These are phyloP conservation scores for Rachicladosporium sp. DNA, from an alignment of 2,329 filamentous ascomycete species.

Conservation along the genomic window DNA sequence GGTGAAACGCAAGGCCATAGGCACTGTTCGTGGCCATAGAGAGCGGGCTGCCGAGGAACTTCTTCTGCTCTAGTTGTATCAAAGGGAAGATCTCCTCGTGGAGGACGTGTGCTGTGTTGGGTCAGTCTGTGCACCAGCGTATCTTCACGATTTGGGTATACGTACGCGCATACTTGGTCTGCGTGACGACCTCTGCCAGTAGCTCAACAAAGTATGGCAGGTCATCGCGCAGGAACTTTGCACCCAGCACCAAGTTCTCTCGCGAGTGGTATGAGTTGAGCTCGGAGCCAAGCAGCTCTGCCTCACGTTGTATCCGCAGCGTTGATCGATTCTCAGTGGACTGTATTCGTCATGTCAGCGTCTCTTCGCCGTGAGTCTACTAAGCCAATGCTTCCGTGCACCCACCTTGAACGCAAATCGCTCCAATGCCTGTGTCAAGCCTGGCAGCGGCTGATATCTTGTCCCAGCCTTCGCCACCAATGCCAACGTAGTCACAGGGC, in stretches of 20 bases:
- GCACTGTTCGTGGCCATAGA: constrained; percentile 74
- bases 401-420: constrained; percentile 94
- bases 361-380: too few relatives aligned
- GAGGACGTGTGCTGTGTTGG: constrained; percentile 64
- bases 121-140: constrained; percentile 3
- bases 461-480: constrained; percentile 91
- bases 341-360: constrained; percentile 29
- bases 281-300: constrained; percentile 87
- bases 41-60: constrained; percentile 48
- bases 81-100: constrained; percentile 73
- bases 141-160: constrained; percentile 2
- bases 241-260: constrained; percentile 83
- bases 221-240: constrained; percentile 90
- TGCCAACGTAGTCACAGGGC: constrained; percentile 80
- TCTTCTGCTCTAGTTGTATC: constrained; percentile 66
- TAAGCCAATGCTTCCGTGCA: neutral
- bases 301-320: constrained; percentile 85
- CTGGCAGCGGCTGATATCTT: constrained; percentile 79
- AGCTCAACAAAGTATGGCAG: constrained; percentile 96
- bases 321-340: constrained; percentile 81
- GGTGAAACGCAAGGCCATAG: constrained; percentile 83
- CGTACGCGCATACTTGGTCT: constrained; percentile 70
- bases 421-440: constrained; percentile 79
- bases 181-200: constrained; percentile 76
- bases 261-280: constrained; percentile 79